Percentiles rank a stretch among this genome's conserved stretches.
Evolutionary conservation across 305 asterid genomes (phyloP).

Genomic region (Fraxinus xanthoxyloides): DNA sequence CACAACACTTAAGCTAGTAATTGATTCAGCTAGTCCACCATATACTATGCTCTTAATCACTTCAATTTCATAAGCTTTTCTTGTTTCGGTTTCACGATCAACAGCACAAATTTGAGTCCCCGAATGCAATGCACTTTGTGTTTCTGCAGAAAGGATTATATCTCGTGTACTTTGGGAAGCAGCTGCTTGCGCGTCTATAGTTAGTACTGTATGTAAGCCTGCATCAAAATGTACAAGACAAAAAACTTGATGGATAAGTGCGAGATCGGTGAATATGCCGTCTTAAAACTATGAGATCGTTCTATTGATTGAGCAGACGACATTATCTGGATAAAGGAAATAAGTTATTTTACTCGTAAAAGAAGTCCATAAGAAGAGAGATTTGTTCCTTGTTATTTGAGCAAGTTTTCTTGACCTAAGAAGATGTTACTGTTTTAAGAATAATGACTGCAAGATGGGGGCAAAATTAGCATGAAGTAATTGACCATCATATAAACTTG

Average conservation of each 20-base stretch:
- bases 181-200: constrained; percentile 36
- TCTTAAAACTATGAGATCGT: not conserved
- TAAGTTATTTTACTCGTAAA: not conserved
- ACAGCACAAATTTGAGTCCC: constrained; percentile 30
- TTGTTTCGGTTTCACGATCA: constrained; percentile 32
- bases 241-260: constrained; percentile 9
- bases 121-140: constrained; percentile 24
- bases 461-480: not conserved
- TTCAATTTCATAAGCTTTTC: constrained; percentile 49
- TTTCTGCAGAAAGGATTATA: constrained; percentile 22
- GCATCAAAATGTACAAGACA: constrained; percentile 27
- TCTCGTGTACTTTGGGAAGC: constrained; percentile 31
- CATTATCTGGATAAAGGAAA: not conserved
- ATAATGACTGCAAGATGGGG: not conserved
- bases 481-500: not conserved
- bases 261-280: not conserved
- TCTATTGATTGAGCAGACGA: not conserved
- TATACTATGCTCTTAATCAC: constrained; percentile 81
- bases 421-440: not conserved
- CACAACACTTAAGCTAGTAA: constrained; percentile 78
- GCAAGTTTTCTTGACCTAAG: not conserved
- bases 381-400: not conserved
- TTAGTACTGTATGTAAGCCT: constrained; percentile 61
- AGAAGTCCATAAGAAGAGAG: not conserved
- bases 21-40: constrained; percentile 85